Base-by-base conservation (phyloP, 1,284 basidiomycete genomes). In the Trichosporon sp. region DNA sequence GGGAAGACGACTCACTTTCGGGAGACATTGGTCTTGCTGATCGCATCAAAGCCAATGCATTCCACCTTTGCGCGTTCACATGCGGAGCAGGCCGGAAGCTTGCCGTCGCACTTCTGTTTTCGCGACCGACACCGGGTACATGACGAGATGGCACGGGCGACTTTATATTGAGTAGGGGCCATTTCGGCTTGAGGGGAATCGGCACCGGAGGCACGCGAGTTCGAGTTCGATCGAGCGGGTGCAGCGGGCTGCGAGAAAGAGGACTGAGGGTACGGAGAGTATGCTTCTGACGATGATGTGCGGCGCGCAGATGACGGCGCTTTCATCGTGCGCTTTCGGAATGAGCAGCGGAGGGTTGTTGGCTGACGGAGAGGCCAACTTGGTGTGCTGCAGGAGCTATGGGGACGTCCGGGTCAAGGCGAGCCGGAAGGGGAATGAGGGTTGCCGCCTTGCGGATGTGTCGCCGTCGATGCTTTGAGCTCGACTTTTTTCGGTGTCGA, bases 31-130 rank as follows among this genome's bases (percentile, higher is more conserved):
- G 83, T 83, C 75, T 85, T 85, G 43, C 79, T 81, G 46, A 85
- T 84, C 4, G 84, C 84, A 68, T 85, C 84, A 73, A 85, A 85
- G 12, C 84, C 84, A 21, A 85, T 83, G 76, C 84, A 85, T 69
- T 85, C 84, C n/a, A 85, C 84, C 65, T 84, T 84, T 46, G 84
- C 84, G 54, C 83, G 74, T 51, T 82, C 77, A 54, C 81, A 83
- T 54, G 80, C 80, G 48, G 75, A 78, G 75, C 84, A 85, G 11
- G 84, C 84, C 5, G 84, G 84, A 10, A 85, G 76, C 70, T 85
- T 84, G 4, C 84, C 84, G 75, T 85, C 84, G 72, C 84, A 85
- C 76, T 84, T 82, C 66, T 81, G 80, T 68, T 85, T 85, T 66
- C 84, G 74, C 16, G 76, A 77, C 43, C 84, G 71, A 74, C 84